phyloP scores from a whole-genome alignment of 2,329 filamentous ascomycete genomes.

The Aschersonia sp. region DNA sequence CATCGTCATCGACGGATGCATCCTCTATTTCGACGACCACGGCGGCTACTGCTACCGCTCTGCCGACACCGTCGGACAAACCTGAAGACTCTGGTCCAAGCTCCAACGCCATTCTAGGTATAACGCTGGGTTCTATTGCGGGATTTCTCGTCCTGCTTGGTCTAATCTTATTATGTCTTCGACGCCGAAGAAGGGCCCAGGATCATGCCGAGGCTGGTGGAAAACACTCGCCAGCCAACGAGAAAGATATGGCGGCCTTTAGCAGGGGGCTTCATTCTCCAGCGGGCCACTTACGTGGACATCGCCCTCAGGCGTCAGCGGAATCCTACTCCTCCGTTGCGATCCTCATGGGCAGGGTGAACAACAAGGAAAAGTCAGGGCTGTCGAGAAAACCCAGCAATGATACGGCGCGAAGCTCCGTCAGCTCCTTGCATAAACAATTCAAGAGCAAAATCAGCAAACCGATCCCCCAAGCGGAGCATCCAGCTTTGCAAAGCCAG shows the following conservation, averaged over 20 bases:
- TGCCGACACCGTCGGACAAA: not conserved
- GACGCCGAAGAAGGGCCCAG: slow-evolving; percentile 36
- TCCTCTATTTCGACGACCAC: slow-evolving; percentile 1
- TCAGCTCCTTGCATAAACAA: slow-evolving; percentile 43
- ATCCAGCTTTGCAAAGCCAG: slow-evolving; percentile 18
- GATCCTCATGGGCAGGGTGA: slow-evolving; percentile 49
- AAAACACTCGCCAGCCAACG: slow-evolving; percentile 31
- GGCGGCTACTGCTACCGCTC: slow-evolving; percentile 10
- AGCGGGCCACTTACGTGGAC: slow-evolving; percentile 29
- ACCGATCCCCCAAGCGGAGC: slow-evolving; percentile 35
- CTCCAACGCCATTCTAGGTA: slow-evolving; percentile 54
- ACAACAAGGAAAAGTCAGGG: slow-evolving; percentile 27
- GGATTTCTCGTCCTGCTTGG: slow-evolving; percentile 59
- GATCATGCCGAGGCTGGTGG: slow-evolving; percentile 29
- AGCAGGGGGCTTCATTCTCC: slow-evolving; percentile 25
- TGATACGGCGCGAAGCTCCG: slow-evolving; percentile 32
- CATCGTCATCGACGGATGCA: slow-evolving; percentile 9
- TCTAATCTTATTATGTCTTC: slow-evolving; percentile 48
- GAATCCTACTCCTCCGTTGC: slow-evolving; percentile 49
- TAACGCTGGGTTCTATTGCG: slow-evolving; percentile 68
- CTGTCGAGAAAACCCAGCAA: slow-evolving; percentile 41
- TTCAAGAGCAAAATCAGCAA: slow-evolving; percentile 49
- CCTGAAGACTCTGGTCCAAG: slow-evolving; percentile 14
- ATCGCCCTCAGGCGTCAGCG: slow-evolving; percentile 36
- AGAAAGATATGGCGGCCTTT: slow-evolving; percentile 41